Evolutionary conservation across 2,329 filamentous ascomycete species (phyloP).

Genomic region (Aspergillus aculeatinus): DNA sequence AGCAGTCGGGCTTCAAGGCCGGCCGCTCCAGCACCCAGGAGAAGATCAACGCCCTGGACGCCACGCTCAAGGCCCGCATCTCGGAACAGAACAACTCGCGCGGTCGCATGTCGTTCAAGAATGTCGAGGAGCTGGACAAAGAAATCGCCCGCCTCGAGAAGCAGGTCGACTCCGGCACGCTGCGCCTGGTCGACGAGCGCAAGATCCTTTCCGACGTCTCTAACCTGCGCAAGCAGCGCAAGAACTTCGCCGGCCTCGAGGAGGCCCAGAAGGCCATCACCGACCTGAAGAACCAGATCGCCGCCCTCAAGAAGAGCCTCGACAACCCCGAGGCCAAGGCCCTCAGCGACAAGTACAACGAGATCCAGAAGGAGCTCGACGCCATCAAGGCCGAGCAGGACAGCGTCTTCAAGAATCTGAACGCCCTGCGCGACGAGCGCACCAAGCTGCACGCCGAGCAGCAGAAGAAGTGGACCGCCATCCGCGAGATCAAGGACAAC

Average conservation of each 20-base stretch:
- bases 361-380: slow-evolving; percentile 85
- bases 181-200: slow-evolving; percentile 97
- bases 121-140: slow-evolving; percentile 78
- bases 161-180: slow-evolving; percentile 81
- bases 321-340: slow-evolving; percentile 91
- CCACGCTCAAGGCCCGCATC: slow-evolving; percentile 81
- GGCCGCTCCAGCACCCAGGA: slow-evolving; percentile 76
- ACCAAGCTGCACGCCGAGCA: slow-evolving; percentile 80
- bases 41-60: slow-evolving; percentile 88
- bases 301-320: slow-evolving; percentile 81
- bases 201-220: slow-evolving; percentile 85
- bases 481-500: slow-evolving; percentile 85
- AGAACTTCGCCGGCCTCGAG: slow-evolving; percentile 84
- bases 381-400: slow-evolving; percentile 90
- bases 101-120: slow-evolving; percentile 81
- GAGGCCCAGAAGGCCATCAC: slow-evolving; percentile 85
- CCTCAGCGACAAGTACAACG: slow-evolving; percentile 79
- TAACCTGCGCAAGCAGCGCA: slow-evolving; percentile 80
- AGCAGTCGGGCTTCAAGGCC: slow-evolving; percentile 85
- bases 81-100: slow-evolving; percentile 83
- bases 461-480: slow-evolving; percentile 77
- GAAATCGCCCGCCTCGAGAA: slow-evolving; percentile 79
- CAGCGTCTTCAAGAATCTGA: slow-evolving; percentile 83
- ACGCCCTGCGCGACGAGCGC: slow-evolving; percentile 78
- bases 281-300: slow-evolving; percentile 80